These are phyloP conservation scores for Entomortierella lignicola DNA, from an alignment of 192 early-diverging fungal genomes.

Conservation along the genomic window DNA sequence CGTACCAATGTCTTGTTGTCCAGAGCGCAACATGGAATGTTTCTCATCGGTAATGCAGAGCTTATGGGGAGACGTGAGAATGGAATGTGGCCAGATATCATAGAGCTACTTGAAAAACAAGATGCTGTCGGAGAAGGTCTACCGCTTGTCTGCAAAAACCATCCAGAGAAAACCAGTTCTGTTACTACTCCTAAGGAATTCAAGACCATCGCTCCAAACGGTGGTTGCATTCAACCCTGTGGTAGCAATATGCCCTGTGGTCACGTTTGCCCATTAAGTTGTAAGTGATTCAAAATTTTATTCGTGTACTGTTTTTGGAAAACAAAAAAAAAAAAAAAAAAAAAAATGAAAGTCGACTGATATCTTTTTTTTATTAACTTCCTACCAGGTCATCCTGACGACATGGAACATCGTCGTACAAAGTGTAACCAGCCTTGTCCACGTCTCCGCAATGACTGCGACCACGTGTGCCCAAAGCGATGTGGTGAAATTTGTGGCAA, in stretches of 20 bases:
- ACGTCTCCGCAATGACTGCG: conserved; percentile 53
- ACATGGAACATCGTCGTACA: conserved; percentile 49
- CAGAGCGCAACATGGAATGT: conserved; percentile 71
- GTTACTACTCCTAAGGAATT: conserved; percentile 43
- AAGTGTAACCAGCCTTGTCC: conserved; percentile 57
- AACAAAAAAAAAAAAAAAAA: too few relatives aligned
- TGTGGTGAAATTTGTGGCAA: conserved; percentile 65
- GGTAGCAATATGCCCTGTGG: conserved; percentile 59
- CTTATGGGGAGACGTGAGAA: conserved; percentile 39
- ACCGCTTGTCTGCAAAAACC: conserved; percentile 60
- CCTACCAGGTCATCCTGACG: conserved; percentile 61
- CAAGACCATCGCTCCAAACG: conserved; percentile 57
- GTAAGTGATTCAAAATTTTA: conserved; percentile 26
- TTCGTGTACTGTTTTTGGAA: too few relatives aligned
- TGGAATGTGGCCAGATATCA: conserved; percentile 59
- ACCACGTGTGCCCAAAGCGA: conserved; percentile 57
- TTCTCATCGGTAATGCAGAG: conserved; percentile 60
- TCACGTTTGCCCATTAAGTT: conserved; percentile 54
- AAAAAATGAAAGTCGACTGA: too few relatives aligned
- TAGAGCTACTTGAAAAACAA: conserved; percentile 33
- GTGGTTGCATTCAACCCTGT: conserved; percentile 64
- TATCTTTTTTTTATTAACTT: neutral
- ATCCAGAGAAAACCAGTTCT: conserved; percentile 47
- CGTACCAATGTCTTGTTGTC: conserved; percentile 70
- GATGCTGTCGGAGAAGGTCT: conserved; percentile 55